Evolutionary conservation across 139 green algal species (phyloP).

Genomic region (Pseudopediastrum boryanum): DNA sequence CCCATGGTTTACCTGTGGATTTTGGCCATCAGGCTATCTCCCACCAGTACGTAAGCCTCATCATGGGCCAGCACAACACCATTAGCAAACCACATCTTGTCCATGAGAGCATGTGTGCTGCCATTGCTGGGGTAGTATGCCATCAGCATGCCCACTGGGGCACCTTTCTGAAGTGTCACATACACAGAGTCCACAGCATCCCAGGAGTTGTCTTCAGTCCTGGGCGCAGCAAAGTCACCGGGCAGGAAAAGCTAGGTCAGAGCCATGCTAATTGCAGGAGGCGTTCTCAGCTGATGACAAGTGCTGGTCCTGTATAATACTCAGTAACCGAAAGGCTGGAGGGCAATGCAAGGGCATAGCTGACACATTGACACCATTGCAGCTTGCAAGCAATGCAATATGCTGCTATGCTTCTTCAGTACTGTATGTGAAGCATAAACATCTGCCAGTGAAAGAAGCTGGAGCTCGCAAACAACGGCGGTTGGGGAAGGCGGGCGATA

Average conservation of each 20-base stretch:
- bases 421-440: no score
- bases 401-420: no score
- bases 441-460: no score
- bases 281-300: no score
- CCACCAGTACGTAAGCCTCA: slow-evolving; percentile 64
- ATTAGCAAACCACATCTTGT: slow-evolving; percentile 74
- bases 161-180: slow-evolving; percentile 38
- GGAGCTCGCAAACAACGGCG: no score
- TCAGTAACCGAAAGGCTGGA: no score
- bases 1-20: slow-evolving; percentile 33
- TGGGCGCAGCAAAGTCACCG: neutral
- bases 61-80: slow-evolving; percentile 73
- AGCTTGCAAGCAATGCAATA: no score
- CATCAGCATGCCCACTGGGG: slow-evolving; percentile 59
- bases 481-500: no score
- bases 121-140: slow-evolving; percentile 59
- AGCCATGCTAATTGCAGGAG: no score
- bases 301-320: no score
- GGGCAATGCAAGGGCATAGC: neutral
- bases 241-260: no score
- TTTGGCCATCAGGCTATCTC: slow-evolving; percentile 45
- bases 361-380: no score
- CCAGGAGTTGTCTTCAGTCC: slow-evolving; percentile 6
- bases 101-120: slow-evolving; percentile 49
- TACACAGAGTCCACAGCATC: slow-evolving; percentile 38